These are phyloP conservation scores for Phytophthora pinifolia DNA, from an alignment of 352 stramenopile genomes.

Conservation along the genomic window DNA sequence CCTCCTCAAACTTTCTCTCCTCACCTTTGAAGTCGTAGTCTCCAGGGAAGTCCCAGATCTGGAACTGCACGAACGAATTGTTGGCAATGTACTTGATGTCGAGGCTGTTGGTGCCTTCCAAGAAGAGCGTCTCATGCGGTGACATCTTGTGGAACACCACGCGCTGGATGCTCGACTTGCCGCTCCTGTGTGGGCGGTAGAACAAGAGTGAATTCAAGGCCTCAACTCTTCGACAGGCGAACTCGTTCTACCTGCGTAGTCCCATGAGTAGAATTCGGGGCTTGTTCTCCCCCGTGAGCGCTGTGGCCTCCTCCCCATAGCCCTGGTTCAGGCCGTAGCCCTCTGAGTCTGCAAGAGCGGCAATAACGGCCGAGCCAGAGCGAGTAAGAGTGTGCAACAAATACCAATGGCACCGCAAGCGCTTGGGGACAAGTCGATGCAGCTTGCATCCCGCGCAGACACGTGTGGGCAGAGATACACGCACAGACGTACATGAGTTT, in stretches of 20 bases:
- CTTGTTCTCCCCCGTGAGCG: conserved; percentile 87
- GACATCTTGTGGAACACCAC: conserved; percentile 99
- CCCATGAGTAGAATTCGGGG: conserved; percentile 98
- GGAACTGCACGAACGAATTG: conserved; percentile 98
- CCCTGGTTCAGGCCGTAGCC: conserved; percentile 42
- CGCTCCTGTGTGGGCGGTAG: conserved; percentile 44
- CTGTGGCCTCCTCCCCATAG: conserved; percentile 71
- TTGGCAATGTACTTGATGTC: conserved; percentile 98
- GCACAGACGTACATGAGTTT: conserved; percentile 65
- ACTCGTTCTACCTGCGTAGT: conserved; percentile 67
- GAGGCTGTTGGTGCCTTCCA: conserved; percentile 86
- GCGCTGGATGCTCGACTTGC: conserved; percentile 91
- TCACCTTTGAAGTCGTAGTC: conserved; percentile 91
- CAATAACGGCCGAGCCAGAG: conserved; percentile 6
- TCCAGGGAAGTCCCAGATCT: conserved; percentile 99
- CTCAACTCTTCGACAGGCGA: background rate
- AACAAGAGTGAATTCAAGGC: background rate
- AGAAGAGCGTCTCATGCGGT: conserved; percentile 97
- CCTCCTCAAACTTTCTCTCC: too few species aligned
- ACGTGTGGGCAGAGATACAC: background rate
- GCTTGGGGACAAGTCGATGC: background rate
- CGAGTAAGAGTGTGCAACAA: conserved; percentile 12
- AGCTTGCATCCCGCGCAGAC: background rate
- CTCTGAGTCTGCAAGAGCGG: conserved; percentile 33
- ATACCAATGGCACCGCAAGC: background rate